Conservation (phyloP, 768 basidiomycete genomes). For the Sarcodon sp. region DNA sequence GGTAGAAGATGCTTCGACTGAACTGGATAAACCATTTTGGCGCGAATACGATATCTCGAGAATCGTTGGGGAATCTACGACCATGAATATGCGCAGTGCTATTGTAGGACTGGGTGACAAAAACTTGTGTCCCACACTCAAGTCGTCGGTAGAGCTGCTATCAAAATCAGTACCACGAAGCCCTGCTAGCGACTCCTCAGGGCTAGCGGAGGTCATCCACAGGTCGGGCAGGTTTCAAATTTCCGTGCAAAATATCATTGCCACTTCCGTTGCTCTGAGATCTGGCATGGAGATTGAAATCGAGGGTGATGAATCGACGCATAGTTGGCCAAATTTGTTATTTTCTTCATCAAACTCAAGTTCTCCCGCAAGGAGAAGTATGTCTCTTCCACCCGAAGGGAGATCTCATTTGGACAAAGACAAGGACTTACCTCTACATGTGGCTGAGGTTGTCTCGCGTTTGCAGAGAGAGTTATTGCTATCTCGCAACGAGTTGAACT, state of each 20-base stretch:
- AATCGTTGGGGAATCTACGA: constrained; percentile 54
- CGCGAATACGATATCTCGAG: constrained; percentile 43
- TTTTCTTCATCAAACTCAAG: constrained; percentile 7
- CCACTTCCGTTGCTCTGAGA: constrained; percentile 60
- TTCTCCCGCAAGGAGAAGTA: constrained; percentile 9
- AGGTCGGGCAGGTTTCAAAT: constrained; percentile 16
- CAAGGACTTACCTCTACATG: constrained; percentile 27
- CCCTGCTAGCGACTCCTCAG: neutral
- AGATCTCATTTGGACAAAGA: constrained; percentile 1
- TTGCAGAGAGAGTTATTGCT: constrained; percentile 69
- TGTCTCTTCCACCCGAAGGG: constrained; percentile 10
- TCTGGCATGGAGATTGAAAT: constrained; percentile 56
- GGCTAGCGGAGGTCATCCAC: neutral
- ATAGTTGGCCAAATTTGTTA: constrained; percentile 31
- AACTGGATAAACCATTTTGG: constrained; percentile 61
- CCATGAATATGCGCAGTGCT: constrained; percentile 51
- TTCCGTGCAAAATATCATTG: constrained; percentile 67
- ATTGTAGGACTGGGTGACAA: constrained; percentile 31
- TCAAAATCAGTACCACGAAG: neutral
- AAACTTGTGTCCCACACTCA: neutral
- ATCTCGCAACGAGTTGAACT: constrained; percentile 72
- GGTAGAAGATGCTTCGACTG: constrained; percentile 47
- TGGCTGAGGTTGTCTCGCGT: constrained; percentile 52
- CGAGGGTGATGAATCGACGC: constrained; percentile 24
- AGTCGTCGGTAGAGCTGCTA: neutral